Evolutionary conservation across 2,329 filamentous ascomycete genomes (phyloP).

Genomic region (Penicillium italicum): DNA sequence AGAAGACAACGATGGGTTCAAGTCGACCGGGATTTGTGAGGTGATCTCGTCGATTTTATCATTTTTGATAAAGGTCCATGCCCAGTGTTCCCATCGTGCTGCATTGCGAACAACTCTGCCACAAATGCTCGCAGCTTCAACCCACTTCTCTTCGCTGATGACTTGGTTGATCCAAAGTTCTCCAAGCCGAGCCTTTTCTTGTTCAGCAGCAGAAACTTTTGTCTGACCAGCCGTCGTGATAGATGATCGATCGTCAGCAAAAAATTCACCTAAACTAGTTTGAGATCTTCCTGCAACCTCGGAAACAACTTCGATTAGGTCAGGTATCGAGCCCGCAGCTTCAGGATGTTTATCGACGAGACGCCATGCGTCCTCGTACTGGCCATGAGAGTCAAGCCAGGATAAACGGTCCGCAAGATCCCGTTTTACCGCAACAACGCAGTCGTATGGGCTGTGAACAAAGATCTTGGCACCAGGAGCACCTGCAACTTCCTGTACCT

Average conservation of each 20-base stretch:
- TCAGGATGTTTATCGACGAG: constrained; percentile 86
- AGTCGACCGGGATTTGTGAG: constrained; percentile 72
- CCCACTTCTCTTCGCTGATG: constrained; percentile 71
- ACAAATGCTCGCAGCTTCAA: constrained; percentile 71
- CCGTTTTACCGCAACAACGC: constrained; percentile 83
- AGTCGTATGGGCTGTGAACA: constrained; percentile 94
- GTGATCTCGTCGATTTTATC: constrained; percentile 88
- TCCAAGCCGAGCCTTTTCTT: constrained; percentile 85
- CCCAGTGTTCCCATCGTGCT: constrained; percentile 90
- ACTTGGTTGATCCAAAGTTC: constrained; percentile 92
- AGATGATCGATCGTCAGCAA: constrained; percentile 64
- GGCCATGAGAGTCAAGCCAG: constrained; percentile 79
- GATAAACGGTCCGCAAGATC: constrained; percentile 79
- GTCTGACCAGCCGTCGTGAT: constrained; percentile 58
- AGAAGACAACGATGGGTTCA: constrained; percentile 73
- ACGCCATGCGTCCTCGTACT: constrained; percentile 83
- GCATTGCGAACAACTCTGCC: constrained; percentile 77
- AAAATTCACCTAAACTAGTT: constrained; percentile 62
- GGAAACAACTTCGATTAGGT: constrained; percentile 34
- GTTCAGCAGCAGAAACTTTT: constrained; percentile 66
- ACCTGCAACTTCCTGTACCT: constrained; percentile 48
- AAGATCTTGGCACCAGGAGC: constrained; percentile 74
- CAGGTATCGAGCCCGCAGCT: constrained; percentile 45
- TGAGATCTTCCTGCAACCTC: constrained; percentile 35
- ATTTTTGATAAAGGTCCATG: constrained; percentile 83